These are phyloP conservation scores for Artemisia annua DNA, from an alignment of 129 eudicot species.

Conservation along the genomic window DNA sequence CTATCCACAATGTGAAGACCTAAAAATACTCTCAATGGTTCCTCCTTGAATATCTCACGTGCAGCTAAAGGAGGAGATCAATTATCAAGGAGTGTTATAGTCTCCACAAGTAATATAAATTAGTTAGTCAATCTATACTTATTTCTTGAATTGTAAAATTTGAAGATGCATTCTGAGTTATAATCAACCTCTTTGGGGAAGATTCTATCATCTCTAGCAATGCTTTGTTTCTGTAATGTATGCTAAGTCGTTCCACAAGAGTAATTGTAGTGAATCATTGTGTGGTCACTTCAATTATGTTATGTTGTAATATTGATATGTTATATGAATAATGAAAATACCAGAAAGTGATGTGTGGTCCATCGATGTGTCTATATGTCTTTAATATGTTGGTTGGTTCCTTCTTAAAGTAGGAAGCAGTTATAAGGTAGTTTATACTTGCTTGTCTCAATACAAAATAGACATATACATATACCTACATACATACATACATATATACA, in stretches of 20 bases:
- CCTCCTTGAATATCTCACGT: slow-evolving; percentile 6
- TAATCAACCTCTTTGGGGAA: slow-evolving; percentile 14
- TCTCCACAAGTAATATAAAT: not conserved
- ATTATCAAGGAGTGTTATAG: slow-evolving; percentile 2
- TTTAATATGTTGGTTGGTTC: slow-evolving; percentile 47
- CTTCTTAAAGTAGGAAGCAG: slow-evolving; percentile 41
- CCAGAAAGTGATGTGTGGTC: slow-evolving; percentile 47
- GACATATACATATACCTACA: not conserved
- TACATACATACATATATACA: not conserved
- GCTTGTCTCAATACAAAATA: slow-evolving; percentile 28
- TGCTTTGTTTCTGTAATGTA: slow-evolving; percentile 32
- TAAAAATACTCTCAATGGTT: slow-evolving; percentile 28
- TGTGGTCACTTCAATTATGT: slow-evolving; percentile 39
- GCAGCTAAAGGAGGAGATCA: slow-evolving; percentile 17
- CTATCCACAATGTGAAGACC: slow-evolving; percentile 72
- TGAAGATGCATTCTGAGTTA: slow-evolving; percentile 21
- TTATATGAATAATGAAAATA: slow-evolving; percentile 35
- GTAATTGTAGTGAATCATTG: slow-evolving; percentile 37
- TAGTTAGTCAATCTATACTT: slow-evolving; percentile 1
- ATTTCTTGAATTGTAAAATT: slow-evolving; percentile 16
- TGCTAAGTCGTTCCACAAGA: slow-evolving; percentile 28
- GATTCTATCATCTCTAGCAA: slow-evolving; percentile 35
- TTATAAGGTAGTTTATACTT: slow-evolving; percentile 44
- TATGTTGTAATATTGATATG: slow-evolving; percentile 28
- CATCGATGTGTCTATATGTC: slow-evolving; percentile 39